A percentile compares a stretch with the other conserved stretches of the same genome.
Conservation (phyloP, 2,329 filamentous ascomycete genomes). For the Pestalotiopsis sp. region DNA sequence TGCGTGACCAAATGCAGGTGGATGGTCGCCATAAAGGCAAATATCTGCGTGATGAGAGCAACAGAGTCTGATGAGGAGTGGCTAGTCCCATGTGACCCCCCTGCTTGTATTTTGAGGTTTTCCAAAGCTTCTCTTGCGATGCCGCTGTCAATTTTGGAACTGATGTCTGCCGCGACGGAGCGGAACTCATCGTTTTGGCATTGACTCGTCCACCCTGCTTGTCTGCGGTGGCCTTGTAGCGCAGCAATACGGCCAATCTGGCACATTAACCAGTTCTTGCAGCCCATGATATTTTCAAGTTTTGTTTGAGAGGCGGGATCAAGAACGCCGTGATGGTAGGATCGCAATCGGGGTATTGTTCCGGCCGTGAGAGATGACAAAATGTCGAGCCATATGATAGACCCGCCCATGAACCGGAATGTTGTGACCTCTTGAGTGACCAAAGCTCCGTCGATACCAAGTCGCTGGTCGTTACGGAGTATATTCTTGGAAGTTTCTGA, state of each 20-base stretch:
- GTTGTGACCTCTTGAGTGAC: slow-evolving; percentile 2
- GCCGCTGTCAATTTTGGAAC: background rate
- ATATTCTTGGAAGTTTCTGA: background rate
- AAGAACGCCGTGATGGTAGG: slow-evolving; percentile 1
- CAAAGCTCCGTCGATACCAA: background rate
- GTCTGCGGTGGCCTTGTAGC: background rate
- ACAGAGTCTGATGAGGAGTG: background rate
- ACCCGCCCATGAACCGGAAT: background rate
- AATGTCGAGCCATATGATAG: slow-evolving; percentile 6
- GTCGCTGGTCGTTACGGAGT: background rate
- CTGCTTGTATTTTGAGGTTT: background rate
- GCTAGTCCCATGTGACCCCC: background rate
- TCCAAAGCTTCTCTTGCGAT: background rate
- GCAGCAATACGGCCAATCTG: slow-evolving; percentile 13
- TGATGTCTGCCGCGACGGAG: background rate
- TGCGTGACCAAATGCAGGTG: slow-evolving; percentile 13
- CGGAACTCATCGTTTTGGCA: background rate
- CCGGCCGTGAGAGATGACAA: slow-evolving; percentile 11
- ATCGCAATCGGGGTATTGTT: background rate
- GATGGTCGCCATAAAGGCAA: slow-evolving; percentile 13
- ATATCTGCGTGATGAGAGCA: slow-evolving; percentile 1
- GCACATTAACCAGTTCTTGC: slow-evolving; percentile 12
- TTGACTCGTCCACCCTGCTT: background rate
- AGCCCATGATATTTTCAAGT: slow-evolving; percentile 14
- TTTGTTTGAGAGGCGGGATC: slow-evolving; percentile 1